A percentile compares a stretch with the other conserved stretches of the same genome.
Conservation (phyloP, 345 rosid genomes). For the Eucalyptus sp. region DNA sequence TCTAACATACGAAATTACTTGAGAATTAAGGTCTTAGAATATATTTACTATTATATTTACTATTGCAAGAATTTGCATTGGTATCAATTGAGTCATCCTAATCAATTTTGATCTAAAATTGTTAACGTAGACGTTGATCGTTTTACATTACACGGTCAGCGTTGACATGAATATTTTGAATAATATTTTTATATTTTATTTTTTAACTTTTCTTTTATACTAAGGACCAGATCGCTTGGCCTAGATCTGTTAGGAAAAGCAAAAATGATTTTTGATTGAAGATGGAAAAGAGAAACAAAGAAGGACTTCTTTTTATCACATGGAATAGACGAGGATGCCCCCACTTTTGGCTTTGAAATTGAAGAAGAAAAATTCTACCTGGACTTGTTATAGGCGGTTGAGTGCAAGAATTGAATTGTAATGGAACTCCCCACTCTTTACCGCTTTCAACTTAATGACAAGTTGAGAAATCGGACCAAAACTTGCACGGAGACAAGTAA, state of each 20-base stretch:
- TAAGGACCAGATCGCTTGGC: background rate
- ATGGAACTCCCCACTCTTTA: background rate
- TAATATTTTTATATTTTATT: too few relatives aligned
- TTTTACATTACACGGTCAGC: too few relatives aligned
- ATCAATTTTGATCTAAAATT: too few relatives aligned
- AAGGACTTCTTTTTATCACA: background rate
- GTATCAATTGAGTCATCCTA: background rate
- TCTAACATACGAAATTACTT: background rate
- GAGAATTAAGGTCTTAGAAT: background rate
- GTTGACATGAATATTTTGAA: too few relatives aligned
- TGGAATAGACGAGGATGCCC: background rate
- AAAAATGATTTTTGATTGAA: background rate
- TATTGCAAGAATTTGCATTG: background rate
- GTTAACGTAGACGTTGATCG: accelerated
- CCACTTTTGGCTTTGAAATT: background rate
- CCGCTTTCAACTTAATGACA: background rate
- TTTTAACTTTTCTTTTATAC: too few relatives aligned
- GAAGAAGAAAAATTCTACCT: background rate
- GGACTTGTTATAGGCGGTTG: background rate
- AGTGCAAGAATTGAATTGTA: background rate
- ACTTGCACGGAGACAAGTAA: background rate
- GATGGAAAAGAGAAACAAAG: background rate
- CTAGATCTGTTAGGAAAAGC: background rate
- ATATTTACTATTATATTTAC: too few relatives aligned
- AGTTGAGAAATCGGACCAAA: background rate